These are phyloP conservation scores for Acaromyces ingoldii DNA, from an alignment of 1,284 basidiomycete species.

Conservation along the genomic window DNA sequence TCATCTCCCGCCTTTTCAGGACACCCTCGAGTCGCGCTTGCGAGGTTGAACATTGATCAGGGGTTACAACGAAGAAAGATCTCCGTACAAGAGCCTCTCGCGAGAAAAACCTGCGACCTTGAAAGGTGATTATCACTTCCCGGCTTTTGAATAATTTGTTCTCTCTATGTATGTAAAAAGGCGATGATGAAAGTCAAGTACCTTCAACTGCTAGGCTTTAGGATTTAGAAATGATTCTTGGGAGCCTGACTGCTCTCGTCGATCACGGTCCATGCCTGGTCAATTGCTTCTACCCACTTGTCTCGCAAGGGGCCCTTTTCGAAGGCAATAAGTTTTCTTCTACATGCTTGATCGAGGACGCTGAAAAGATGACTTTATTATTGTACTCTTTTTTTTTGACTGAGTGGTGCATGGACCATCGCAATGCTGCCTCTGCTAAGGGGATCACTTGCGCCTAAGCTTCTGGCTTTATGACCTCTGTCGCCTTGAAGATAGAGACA, in stretches of 20 bases:
- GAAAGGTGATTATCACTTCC: constrained; percentile 32
- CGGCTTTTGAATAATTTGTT: constrained; percentile 10
- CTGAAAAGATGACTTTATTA: constrained; percentile 29
- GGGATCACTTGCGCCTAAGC: constrained; percentile 20
- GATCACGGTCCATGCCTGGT: constrained; percentile 31
- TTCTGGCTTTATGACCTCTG: constrained; percentile 42
- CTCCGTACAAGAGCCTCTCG: constrained; percentile 35
- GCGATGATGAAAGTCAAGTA: too few relatives aligned
- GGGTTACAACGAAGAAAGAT: constrained; percentile 38
- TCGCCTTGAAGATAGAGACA: constrained; percentile 30
- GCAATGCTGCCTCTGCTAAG: constrained; percentile 24
- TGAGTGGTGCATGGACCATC: constrained; percentile 38
- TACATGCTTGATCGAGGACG: constrained; percentile 27
- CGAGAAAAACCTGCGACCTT: constrained; percentile 42
- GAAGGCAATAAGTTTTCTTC: constrained; percentile 29
- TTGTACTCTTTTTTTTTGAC: constrained; percentile 14
- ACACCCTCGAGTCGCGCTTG: constrained; percentile 43
- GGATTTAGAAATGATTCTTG: neutral
- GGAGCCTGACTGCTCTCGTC: constrained; percentile 2
- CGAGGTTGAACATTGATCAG: constrained; percentile 44
- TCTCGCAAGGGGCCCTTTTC: constrained; percentile 24
- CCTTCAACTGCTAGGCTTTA: too few relatives aligned
- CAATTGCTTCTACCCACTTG: constrained; percentile 25
- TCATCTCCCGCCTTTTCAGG: constrained; percentile 35
- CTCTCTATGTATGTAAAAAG: too few relatives aligned